phyloP scores from a whole-genome alignment of 352 stramenopile genomes.

The Pythium plurisporium region DNA sequence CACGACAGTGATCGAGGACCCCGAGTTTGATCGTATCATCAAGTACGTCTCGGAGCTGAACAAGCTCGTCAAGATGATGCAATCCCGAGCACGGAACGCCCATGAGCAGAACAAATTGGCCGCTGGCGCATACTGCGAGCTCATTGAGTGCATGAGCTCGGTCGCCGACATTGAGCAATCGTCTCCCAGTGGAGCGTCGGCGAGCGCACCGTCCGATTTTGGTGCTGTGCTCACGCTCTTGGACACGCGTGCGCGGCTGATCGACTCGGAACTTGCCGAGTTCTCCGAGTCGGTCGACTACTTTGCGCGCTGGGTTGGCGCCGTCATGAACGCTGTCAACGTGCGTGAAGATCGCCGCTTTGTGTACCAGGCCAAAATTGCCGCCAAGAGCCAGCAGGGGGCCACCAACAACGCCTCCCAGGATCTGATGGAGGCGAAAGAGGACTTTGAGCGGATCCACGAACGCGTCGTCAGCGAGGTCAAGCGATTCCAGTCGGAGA shows the following conservation, averaged over 20 bases:
- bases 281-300: constrained; percentile 64
- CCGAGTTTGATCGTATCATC: constrained; percentile 55
- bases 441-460: constrained; percentile 75
- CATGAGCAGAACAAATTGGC: constrained; percentile 70
- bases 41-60: constrained; percentile 67
- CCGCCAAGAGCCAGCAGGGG: constrained; percentile 28
- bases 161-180: constrained; percentile 66
- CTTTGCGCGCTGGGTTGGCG: constrained; percentile 69
- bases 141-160: constrained; percentile 70
- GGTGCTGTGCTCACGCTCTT: constrained; percentile 54
- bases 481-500: constrained; percentile 65
- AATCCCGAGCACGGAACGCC: constrained; percentile 52
- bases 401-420: constrained; percentile 31
- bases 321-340: constrained; percentile 61
- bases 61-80: constrained; percentile 54
- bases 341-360: constrained; percentile 77
- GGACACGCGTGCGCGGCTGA: constrained; percentile 69
- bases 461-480: constrained; percentile 73
- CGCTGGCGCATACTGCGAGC: constrained; percentile 73
- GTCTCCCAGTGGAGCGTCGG: constrained; percentile 34
- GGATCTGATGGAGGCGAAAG: constrained; percentile 57
- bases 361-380: constrained; percentile 73
- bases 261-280: constrained; percentile 65
- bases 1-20: constrained; percentile 57
- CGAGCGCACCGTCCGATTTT: constrained; percentile 57